Base-by-base conservation (phyloP, 495 filamentous ascomycete genomes). In the Mycothermus thermophilus region DNA sequence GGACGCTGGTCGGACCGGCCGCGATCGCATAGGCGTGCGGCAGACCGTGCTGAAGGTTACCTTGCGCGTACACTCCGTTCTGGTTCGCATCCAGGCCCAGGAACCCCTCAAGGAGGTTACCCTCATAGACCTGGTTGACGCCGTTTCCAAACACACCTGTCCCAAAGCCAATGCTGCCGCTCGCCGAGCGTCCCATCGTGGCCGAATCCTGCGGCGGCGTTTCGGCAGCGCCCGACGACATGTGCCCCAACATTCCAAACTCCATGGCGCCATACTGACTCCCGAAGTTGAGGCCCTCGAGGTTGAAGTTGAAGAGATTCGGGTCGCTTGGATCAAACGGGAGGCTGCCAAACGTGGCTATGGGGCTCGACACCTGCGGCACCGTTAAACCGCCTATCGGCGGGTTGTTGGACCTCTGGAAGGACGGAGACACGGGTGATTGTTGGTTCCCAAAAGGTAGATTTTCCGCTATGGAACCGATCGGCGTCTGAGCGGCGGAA, bases 251-350 rank as follows among this genome's bases (percentile, higher is more conserved):
- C 74, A 93, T 93, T 14, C 83, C 77, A 49, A 95, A 93, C 53
- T 97, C 90, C 39, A 92, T 57, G 20, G 84, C 86, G 38, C 84
- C 87, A 46, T 94, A 97, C 21, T 88, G 82, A 49, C 88, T 95
- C 30, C 83, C 86, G 50, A 96, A 97, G 54, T 94, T 93, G 46
- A 93, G 68, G 32, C 84, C 84, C 22, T 90, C 83, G 3, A 93
- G 67, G 52, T 95, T 84, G 51, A 93, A 93, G 51, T 93, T 93
- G 64, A 86, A 93, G 29, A 93, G 56, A 1, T 83, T 80, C 6
- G 87, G 83, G 54, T 95, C 87, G 47, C 79, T 85, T 2, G 85
- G 82, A 47, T 94, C 86, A 54, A 93, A 90, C 17, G 86, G 63
- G 8, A 76, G 54, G 27, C 42, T 63, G 43, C 67, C 67, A 51